Conservation (phyloP, 176 grass and related monocot species). For the Bolboschoenus planiculmis region DNA sequence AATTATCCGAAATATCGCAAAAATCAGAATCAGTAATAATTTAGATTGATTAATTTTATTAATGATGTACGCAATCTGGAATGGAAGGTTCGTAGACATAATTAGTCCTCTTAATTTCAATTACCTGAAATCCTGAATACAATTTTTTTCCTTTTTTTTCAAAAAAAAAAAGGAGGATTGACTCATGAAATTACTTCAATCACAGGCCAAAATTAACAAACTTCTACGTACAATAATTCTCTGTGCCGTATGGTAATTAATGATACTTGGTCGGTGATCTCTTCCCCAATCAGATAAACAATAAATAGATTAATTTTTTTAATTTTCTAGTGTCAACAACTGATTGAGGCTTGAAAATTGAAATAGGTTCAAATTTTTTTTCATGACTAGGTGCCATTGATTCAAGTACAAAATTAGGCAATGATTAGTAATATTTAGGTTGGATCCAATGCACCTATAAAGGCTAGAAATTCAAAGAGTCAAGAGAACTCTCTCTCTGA, state of each 20-base stretch:
- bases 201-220: neutral
- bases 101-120: neutral
- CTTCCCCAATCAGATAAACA: neutral
- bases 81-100: neutral
- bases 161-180: neutral
- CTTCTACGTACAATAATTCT: neutral
- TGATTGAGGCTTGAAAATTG: neutral
- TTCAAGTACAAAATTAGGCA: slow-evolving; percentile 16
- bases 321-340: neutral
- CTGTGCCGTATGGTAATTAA: neutral
- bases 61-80: neutral
- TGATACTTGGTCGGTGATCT: slow-evolving; percentile 6
- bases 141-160: neutral
- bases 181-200: neutral
- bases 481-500: neutral
- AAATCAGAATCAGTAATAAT: neutral
- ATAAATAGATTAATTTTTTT: neutral
- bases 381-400: neutral
- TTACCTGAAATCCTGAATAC: neutral
- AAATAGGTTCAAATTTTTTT: neutral
- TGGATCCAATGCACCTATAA: slow-evolving; percentile 16
- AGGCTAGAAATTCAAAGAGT: neutral
- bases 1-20: too few species aligned
- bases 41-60: neutral
- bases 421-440: slow-evolving; percentile 2